Evolutionary conservation across 2,329 filamentous ascomycete species (phyloP), one percentile per base, ranked within the genome.

Genomic region (Exserohilum rostratum): DNA sequence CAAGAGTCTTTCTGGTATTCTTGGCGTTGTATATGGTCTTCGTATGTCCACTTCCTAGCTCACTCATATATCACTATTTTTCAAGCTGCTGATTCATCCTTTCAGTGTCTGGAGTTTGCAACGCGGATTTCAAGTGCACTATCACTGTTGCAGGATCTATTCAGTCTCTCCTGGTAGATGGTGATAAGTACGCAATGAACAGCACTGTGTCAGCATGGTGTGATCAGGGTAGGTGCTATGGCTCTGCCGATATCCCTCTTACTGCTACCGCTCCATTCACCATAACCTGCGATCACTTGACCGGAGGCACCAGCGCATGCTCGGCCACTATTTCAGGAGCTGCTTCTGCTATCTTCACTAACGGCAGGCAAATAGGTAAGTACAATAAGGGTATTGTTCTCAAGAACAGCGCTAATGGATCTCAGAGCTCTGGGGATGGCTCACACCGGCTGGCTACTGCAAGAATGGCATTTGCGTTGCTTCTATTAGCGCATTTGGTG

Each of bases 101-200:
- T 20, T 6, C 9, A 52, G 50, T 43, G 13, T 43, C 50, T n/a
- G 50, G 50, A 30, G 13, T 38, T 13, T 53, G 50, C 37, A 49
- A 5, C 38, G 18, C 17, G 6, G 17, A 53, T 5, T 43, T 29
- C 17, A 35, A 43, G 30, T 53, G 50, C 38, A 42, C 45, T 11
- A 37, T 53, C 17, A 49, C 45, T 5, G 45, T 53, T 5, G 45
- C 50, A 15, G 50, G 50, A 35, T 53, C 50, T 10, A 48, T 53
- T 15, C 45, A 53, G 25, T 42, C 37, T n/a, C 45, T 53, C 7
- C 45, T 53, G n/a, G 50, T 53, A 3, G 50, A 53, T 37, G 50
- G 50, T 17, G 43, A 49, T 27, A 38, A 53, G 17, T 53, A 53
- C 38, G 22, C 50, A 4, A 38, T 22, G 38, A 29, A 18, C 20